Base-by-base conservation (phyloP, 805 yeast genomes). In the Hanseniaspora opuntiae region DNA sequence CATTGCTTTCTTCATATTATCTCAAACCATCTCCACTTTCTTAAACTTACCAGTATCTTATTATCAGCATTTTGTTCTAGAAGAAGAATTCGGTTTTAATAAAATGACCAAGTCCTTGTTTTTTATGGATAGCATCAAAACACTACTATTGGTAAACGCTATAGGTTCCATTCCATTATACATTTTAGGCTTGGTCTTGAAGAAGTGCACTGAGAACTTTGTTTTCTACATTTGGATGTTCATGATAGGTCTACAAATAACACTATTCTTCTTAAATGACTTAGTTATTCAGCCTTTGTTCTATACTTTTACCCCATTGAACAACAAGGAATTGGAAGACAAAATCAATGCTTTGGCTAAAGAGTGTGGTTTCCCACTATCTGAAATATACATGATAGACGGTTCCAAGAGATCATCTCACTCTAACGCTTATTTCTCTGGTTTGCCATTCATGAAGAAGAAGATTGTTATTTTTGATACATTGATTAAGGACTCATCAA, bases 341-440 rank as follows among this genome's bases (percentile, higher is more conserved):
- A 79, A 84, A 5, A 87, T 93, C 66, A 94, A 88, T 67, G 72
- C 77, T 17, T 77, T 93, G 58, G 96, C 97, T 19, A 64, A 71
- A 16, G 69, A 74, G 52, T 84, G 86, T 63, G 72, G 78, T 36
- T 93, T 93, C 78, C 99, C 98, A 56, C 76, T 90, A 63, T 78
- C 82, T 54, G 81, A 87, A 63, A 72, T 93, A 53, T 86, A 77
- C 62, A 97, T 89, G 46, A 81, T 89, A 64, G 99, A 93, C 66
- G 97, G 97, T n/a, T 89, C 97, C 41, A 86, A 84, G 65, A 83
- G 97, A 72, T 86, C 96, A 0, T 79, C 94, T 8, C 98, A 93
- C 69, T 90, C 97, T 9, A 93, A 93, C 65, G 99, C 99, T 42
- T 90, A 87, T 67, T 93, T 93, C 65, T 78, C 85, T 60, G 99